Percentiles rank a stretch among this genome's conserved stretches.
phyloP scores from a whole-genome alignment of 441 rosid genomes.

The Populus hybrid region DNA sequence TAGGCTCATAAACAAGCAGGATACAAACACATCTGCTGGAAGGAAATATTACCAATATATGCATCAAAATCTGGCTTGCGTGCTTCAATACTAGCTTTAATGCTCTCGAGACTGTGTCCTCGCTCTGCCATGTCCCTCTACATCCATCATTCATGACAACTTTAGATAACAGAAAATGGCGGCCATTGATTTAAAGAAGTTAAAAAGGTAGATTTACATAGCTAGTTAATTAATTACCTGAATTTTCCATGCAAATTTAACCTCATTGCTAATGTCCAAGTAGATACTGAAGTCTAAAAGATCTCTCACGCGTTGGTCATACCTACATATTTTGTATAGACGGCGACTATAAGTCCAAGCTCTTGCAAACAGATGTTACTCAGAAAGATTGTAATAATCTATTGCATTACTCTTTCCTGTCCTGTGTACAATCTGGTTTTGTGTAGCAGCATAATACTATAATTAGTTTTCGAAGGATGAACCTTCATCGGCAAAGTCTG shows the following conservation, averaged over 20 bases:
- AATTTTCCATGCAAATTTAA: constrained; percentile 97
- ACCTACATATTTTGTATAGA: constrained; percentile 40
- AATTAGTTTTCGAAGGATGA: too few relatives aligned
- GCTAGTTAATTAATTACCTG: constrained; percentile 44
- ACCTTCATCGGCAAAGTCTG: too few relatives aligned
- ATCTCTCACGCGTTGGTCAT: constrained; percentile 79
- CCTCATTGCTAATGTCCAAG: constrained; percentile 96
- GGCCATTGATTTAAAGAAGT: not conserved
- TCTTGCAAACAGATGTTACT: not conserved
- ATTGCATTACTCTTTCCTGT: not conserved
- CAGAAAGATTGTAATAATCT: not conserved
- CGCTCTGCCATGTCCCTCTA: constrained; percentile 99
- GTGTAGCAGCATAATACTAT: not conserved
- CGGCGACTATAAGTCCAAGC: not conserved
- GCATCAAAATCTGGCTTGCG: constrained; percentile 96
- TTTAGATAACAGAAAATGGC: not conserved
- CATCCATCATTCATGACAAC: constrained; percentile 13
- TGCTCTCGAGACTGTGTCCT: constrained; percentile 98
- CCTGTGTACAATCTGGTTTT: not conserved
- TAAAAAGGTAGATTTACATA: not conserved
- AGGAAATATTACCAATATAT: constrained; percentile 52
- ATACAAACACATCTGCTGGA: too few relatives aligned
- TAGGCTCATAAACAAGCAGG: not conserved
- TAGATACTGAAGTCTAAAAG: constrained; percentile 92
- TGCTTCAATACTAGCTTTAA: constrained; percentile 94